Evolutionary conservation across 352 stramenopile genomes (phyloP), one percentile per base, ranked within the genome.

Genomic region (Thalassiosira livingstoniorum): DNA sequence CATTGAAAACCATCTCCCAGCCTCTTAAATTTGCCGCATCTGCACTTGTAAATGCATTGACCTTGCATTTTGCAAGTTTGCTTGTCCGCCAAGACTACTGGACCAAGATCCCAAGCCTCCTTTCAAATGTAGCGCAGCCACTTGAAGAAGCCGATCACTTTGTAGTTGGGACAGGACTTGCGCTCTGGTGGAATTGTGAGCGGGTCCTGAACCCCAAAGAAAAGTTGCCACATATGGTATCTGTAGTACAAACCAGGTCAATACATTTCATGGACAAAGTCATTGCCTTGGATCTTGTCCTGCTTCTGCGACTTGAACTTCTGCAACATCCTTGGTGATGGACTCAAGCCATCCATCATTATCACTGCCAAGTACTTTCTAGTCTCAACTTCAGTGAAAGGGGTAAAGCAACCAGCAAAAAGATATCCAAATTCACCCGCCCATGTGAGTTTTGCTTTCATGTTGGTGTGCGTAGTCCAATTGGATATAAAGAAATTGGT

Each of bases 331-430:
- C 65, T 23, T 10, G 64, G 73, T 15, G 63, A 78, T 31, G 79
- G 79, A 74, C 31, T 57, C 37, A 86, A 32, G 0, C 79, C 79
- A 76, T 86, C 67, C 18, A 86, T 68, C 29, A 82, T 74, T 21
- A 75, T 73, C 21, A 70, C 37, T 7, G 60, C 60, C 42, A 79
- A 13, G 7, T 65, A 55, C 23, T 64, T 35, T 15, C 42, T 15
- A 3, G 68, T 71, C 29, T 73, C 71, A 13, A 47, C 37, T 27
- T 34, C 39, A 2, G 45, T 75, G 32, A 86, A 74, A 13, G 47
- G 39, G 11, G 37, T 51, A 34, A 66, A 72, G 43, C 69, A 74
- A 0, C 67, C 66, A 35, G 25, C 47, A 37, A 32, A 76, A 54
- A 78, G 74, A 35, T 57, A 32, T 13, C 72, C 39, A 11, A 70